Evolutionary conservation across 164 flowering plant genomes (phyloP), one percentile per base, ranked within the genome.

Genomic region (Euptelea pleiosperma): DNA sequence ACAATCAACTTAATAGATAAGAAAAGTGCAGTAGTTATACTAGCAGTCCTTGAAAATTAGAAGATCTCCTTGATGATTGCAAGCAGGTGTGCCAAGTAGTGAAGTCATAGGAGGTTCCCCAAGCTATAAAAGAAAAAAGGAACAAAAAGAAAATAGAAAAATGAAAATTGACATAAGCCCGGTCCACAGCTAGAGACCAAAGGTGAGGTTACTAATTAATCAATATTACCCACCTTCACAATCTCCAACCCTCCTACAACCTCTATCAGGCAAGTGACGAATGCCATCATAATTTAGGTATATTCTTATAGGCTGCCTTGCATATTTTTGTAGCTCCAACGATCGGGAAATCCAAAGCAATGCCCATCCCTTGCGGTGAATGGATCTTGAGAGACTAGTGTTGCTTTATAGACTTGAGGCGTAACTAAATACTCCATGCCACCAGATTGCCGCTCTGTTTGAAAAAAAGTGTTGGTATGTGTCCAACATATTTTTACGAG

Each of bases 201-300:
- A 14, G 19, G 16, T 22, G 35, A 10, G 2, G 36, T 16, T n/a
- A 50, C 11, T 12, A 35, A 50, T 41, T 16, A n/a, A 61, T 18
- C n/a, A n/a, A n/a, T n/a, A n/a, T n/a, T n/a, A n/a, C n/a, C n/a
- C n/a, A n/a, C n/a, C n/a, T n/a, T n/a, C 9, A n/a, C 25, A 11
- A 30, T 80, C 84, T 7, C 93, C 89, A 62, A 79, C 82, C 47
- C 58, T 75, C 44, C 68, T 73, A 57, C 93, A 86, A 63, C 84
- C 93, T 71, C 93, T 74, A 58, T 86, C 93, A 28, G 78, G 67
- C 2, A 89, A 86, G 59, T 79, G 93, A 19, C 93, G 89, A 62
- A 86, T 89, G 52, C 89, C 89, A 77, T 86, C 93, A 73, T 83
- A 86, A 69, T 86, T 86, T 43, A 86, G 62, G 70, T 74, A 86